Base-by-base conservation (phyloP, 1,284 basidiomycete genomes). In the Leccinum ponderosum region DNA sequence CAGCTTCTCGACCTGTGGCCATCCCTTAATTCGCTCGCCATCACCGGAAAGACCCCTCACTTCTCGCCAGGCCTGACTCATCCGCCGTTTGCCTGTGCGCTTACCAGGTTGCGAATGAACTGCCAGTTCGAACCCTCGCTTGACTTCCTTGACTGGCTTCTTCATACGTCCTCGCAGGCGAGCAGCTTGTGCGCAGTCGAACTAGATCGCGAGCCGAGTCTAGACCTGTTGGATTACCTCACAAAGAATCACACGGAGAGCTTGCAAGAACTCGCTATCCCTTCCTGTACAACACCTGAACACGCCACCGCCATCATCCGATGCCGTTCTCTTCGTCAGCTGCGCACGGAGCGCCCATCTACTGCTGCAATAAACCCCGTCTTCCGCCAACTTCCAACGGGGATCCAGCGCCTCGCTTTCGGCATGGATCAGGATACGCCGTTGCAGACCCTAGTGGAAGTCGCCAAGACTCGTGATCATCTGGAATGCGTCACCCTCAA, bases 121-220 rank as follows among this genome's bases (percentile, higher is more conserved):
- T 85, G 86, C 72, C 86, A 88, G 69, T 73, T 76, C 6, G 72
- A 81, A 7, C 85, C 87, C 17, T 81, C 83, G 0, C 68, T 83
- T 54, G 85, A 87, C 52, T 86, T 89, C 73, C 75, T 87, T 64
- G 77, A 80, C 51, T 90, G 87, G 87, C 82, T 91, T 56, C 81
- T 90, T n/a, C 79, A 83, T 65, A 78, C 81, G 60, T 86, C 86
- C 42, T 66, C 69, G 27, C 71, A 71, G 39, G 78, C 78, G n/a
- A 65, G 64, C 27, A 76, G 73, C 62, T 76, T 90, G 57, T 77
- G 77, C 57, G 70, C 75, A 31, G 76, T 90, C 57, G 83, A 87
- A 60, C 73, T 90, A 57, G 82, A 82, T 57, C 80, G 86, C 60
- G 83, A 88, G 62, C 84, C 86, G 2, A 78, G 81, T 44, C 62